A percentile compares a stretch with the other conserved stretches of the same genome.
Evolutionary conservation across 768 basidiomycete genomes (phyloP).

Genomic region (Tulasnella sp.): DNA sequence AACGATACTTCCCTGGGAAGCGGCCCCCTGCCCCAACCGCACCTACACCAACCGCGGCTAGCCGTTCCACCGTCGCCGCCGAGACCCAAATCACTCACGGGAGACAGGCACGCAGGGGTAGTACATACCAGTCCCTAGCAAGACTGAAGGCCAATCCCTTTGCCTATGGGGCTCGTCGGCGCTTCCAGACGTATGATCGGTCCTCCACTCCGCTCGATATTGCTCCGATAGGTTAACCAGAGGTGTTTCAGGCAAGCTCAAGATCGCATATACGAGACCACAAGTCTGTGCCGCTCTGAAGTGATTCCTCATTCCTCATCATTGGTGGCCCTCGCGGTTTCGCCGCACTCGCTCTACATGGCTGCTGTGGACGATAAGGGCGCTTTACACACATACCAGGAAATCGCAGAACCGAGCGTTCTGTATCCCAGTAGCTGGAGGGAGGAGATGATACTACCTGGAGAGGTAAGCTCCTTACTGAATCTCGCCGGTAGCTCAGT

Average conservation of each 20-base stretch:
- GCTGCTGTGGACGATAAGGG: background rate
- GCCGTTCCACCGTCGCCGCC: background rate
- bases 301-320: background rate
- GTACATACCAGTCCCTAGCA: background rate
- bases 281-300: background rate
- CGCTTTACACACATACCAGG: background rate
- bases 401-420: background rate
- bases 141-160: background rate
- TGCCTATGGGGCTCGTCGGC: background rate
- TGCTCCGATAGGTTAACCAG: background rate
- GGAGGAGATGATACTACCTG: background rate
- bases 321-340: background rate
- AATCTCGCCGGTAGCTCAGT: background rate
- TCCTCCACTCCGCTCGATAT: background rate
- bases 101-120: background rate
- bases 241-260: background rate
- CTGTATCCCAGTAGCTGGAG: background rate
- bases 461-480: background rate
- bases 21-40: background rate
- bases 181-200: conserved; percentile 1
- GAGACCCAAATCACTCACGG: background rate
- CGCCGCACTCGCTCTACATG: background rate
- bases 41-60: background rate
- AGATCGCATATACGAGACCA: background rate
- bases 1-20: conserved; percentile 30